Evolutionary conservation across 2,329 filamentous ascomycete genomes (phyloP).

Genomic region (Fusarium chaquense): DNA sequence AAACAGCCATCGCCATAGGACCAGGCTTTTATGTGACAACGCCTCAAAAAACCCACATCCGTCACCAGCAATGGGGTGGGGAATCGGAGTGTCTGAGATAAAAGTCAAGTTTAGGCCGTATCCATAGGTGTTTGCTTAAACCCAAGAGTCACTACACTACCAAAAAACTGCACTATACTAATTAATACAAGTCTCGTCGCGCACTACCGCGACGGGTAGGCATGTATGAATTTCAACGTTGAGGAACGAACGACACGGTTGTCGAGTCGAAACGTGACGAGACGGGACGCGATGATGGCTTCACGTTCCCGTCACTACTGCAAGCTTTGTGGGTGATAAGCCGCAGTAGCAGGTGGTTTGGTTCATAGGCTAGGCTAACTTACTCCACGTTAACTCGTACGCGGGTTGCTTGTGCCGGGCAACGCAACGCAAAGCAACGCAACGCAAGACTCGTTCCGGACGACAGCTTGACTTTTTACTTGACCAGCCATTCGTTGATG

Average conservation of each 20-base stretch:
- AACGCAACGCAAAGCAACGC: not conserved
- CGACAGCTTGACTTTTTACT: conserved; percentile 13
- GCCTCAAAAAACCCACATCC: conserved; percentile 25
- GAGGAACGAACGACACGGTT: conserved; percentile 40
- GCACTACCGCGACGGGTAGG: conserved; percentile 32
- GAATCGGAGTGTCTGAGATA: conserved; percentile 22
- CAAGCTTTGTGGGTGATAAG: conserved; percentile 2
- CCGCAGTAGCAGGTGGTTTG: conserved; percentile 17
- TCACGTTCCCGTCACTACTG: conserved; percentile 27
- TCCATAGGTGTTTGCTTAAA: conserved; percentile 1
- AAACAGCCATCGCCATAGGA: conserved; percentile 26
- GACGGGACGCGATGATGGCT: conserved; percentile 38
- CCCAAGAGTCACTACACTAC: not conserved
- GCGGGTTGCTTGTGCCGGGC: conserved; percentile 6
- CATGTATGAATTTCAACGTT: conserved; percentile 3
- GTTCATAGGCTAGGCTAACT: conserved; percentile 32
- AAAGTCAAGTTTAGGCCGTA: conserved; percentile 9
- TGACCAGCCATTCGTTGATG: conserved; percentile 24
- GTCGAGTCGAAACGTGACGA: conserved; percentile 30
- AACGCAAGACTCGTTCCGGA: conserved; percentile 19
- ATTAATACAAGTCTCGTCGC: conserved; percentile 22
- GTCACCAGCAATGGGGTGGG: conserved; percentile 26
- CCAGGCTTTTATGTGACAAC: conserved; percentile 16
- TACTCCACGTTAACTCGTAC: conserved; percentile 7
- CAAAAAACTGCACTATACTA: conserved; percentile 1